Evolutionary conservation across 495 filamentous ascomycete species (phyloP).

Genomic region (Podospora appendiculata): DNA sequence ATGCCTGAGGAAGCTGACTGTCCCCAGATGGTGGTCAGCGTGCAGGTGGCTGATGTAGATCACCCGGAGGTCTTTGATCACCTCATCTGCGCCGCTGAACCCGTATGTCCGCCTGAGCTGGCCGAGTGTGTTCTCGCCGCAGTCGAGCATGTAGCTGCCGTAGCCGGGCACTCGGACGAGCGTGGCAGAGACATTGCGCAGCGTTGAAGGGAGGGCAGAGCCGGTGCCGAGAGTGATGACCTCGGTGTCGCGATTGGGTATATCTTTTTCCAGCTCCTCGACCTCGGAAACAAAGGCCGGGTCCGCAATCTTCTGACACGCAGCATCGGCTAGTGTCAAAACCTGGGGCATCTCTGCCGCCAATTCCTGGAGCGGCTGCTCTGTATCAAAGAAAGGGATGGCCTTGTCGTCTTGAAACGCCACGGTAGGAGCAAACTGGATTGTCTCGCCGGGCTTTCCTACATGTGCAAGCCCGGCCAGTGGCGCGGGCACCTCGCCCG

Average conservation of each 20-base stretch:
- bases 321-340: conserved; percentile 40
- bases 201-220: conserved; percentile 79
- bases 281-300: conserved; percentile 30
- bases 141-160: conserved; percentile 83
- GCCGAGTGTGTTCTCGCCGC: conserved; percentile 89
- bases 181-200: conserved; percentile 90
- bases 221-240: conserved; percentile 86
- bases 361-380: conserved; percentile 27
- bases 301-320: conserved; percentile 30
- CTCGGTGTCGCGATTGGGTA: conserved; percentile 67
- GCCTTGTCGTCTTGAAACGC: conserved; percentile 42
- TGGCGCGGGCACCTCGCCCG: conserved; percentile 4
- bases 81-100: conserved; percentile 50
- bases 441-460: conserved; percentile 28
- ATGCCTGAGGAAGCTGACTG: conserved; percentile 69
- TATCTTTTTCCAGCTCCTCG: conserved; percentile 39
- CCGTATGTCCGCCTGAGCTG: conserved; percentile 72
- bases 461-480: conserved; percentile 12
- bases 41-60: conserved; percentile 96
- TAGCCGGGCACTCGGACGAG: conserved; percentile 73
- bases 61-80: conserved; percentile 69
- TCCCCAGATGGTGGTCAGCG: conserved; percentile 93
- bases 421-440: conserved; percentile 62
- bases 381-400: conserved; percentile 46
- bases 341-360: conserved; percentile 29